phyloP scores from a whole-genome alignment of 805 yeast genomes.

The Ogataea pilisensis region DNA sequence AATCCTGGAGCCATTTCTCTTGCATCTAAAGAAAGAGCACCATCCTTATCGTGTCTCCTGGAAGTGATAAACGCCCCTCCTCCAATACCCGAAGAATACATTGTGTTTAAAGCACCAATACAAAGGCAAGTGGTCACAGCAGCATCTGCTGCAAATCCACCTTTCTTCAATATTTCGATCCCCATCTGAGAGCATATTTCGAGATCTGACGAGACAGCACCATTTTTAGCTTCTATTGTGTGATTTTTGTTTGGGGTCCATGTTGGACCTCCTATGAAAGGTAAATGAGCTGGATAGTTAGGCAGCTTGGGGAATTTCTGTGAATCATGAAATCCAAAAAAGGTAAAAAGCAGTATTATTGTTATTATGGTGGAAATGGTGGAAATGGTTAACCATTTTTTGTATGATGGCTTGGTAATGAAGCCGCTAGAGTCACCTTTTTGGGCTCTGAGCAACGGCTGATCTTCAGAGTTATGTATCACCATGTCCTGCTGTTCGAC shows the following conservation, averaged over 20 bases:
- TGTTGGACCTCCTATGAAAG: constrained; percentile 34
- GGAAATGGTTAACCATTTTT: background rate
- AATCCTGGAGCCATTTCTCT: constrained; percentile 79
- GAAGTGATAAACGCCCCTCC: constrained; percentile 82
- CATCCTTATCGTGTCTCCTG: constrained; percentile 34
- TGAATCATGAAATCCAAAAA: background rate
- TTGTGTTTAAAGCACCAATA: constrained; percentile 77
- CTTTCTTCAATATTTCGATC: constrained; percentile 43
- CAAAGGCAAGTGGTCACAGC: constrained; percentile 86
- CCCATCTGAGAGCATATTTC: constrained; percentile 64
- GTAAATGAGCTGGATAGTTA: constrained; percentile 27
- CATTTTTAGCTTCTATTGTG: constrained; percentile 39
- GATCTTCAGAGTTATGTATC: background rate
- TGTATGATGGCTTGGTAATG: background rate
- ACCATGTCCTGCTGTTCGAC: background rate
- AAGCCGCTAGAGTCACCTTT: background rate
- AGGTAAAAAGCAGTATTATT: background rate
- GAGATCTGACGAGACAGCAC: constrained; percentile 67
- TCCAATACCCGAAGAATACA: constrained; percentile 90
- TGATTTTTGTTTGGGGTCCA: constrained; percentile 38
- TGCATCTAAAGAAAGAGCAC: constrained; percentile 69
- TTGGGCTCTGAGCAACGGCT: background rate
- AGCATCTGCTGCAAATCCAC: constrained; percentile 92
- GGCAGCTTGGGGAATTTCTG: constrained; percentile 3
- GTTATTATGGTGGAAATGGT: background rate